Evolutionary conservation across 495 filamentous ascomycete species (phyloP).

Genomic region (Penicillium ucsense): DNA sequence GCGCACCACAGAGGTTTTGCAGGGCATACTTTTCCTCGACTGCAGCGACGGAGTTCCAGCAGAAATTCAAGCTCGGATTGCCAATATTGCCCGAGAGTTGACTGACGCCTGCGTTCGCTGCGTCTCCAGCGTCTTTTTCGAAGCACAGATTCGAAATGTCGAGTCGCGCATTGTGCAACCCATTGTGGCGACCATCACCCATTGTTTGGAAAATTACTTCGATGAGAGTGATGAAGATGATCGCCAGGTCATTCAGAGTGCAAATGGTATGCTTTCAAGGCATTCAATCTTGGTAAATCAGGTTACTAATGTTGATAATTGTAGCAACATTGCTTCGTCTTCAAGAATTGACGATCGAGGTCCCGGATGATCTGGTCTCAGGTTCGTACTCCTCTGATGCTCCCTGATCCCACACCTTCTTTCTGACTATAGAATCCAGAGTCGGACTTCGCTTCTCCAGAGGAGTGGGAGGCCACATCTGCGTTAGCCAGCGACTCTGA

Average conservation of each 20-base stretch:
- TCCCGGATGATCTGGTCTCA: constrained; percentile 32
- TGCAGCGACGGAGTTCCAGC: constrained; percentile 22
- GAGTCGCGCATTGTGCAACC: constrained; percentile 29
- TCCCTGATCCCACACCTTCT: constrained; percentile 12
- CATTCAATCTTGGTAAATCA: background rate
- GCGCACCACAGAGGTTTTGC: constrained; percentile 45
- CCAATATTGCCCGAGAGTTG: constrained; percentile 24
- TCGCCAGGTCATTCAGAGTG: constrained; percentile 19
- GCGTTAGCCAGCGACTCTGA: constrained; percentile 35
- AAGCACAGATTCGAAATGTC: constrained; percentile 14
- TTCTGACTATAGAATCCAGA: constrained; percentile 17
- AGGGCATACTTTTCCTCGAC: constrained; percentile 40
- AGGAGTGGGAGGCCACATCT: constrained; percentile 40
- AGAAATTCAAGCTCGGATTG: constrained; percentile 14
- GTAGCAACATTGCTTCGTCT: constrained; percentile 23
- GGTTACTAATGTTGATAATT: background rate
- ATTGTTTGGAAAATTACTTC: constrained; percentile 35
- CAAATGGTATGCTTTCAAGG: constrained; percentile 21
- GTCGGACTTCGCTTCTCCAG: constrained; percentile 32
- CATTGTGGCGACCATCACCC: constrained; percentile 29
- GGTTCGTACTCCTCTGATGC: constrained; percentile 18
- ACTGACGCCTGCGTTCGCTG: constrained; percentile 26
- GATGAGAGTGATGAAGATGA: constrained; percentile 32
- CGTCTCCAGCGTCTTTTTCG: constrained; percentile 22
- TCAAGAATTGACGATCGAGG: constrained; percentile 26